A percentile compares a stretch with the other conserved stretches of the same genome.
Evolutionary conservation across 2,329 filamentous ascomycete species (phyloP).

Genomic region (Nothophaeocryptopus gaeumannii): DNA sequence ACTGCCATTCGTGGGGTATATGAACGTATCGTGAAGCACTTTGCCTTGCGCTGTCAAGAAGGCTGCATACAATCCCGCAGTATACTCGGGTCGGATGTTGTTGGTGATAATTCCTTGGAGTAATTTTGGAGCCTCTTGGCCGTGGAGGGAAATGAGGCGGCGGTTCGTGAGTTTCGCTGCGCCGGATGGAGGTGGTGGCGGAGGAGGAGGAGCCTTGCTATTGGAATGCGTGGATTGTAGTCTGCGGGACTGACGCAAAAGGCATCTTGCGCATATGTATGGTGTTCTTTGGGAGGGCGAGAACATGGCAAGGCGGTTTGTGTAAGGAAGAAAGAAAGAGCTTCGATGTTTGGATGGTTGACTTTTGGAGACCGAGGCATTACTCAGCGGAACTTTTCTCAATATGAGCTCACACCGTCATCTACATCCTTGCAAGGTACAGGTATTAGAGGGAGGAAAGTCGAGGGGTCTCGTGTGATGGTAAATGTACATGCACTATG

Average conservation of each 20-base stretch:
- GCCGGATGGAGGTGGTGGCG: slow-evolving; percentile 52
- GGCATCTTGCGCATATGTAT: slow-evolving; percentile 25
- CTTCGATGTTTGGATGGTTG: too few species aligned
- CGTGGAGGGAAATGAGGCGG: slow-evolving; percentile 73
- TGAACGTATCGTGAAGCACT: slow-evolving; percentile 83
- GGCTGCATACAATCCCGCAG: slow-evolving; percentile 68
- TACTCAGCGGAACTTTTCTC: too few species aligned
- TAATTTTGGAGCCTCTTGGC: slow-evolving; percentile 76
- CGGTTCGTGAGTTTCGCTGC: slow-evolving; percentile 65
- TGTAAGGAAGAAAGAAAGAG: too few species aligned
- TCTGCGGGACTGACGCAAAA: slow-evolving; percentile 17
- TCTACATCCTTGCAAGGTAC: too few species aligned
- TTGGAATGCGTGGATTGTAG: slow-evolving; percentile 13
- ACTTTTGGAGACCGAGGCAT: too few species aligned
- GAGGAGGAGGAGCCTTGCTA: slow-evolving; percentile 27
- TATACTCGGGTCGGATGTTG: slow-evolving; percentile 55
- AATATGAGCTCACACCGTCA: too few species aligned
- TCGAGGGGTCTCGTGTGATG: neutral
- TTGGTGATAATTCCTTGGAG: slow-evolving; percentile 85
- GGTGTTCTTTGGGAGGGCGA: slow-evolving; percentile 9
- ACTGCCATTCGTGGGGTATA: slow-evolving; percentile 63
- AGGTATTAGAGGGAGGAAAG: too few species aligned
- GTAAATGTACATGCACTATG: slow-evolving; percentile 20
- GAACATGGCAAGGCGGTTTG: slow-evolving; percentile 10
- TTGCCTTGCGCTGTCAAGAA: slow-evolving; percentile 82